These are phyloP conservation scores for Fusarium beomiforme DNA, from an alignment of 2,329 filamentous ascomycete species.

Conservation along the genomic window DNA sequence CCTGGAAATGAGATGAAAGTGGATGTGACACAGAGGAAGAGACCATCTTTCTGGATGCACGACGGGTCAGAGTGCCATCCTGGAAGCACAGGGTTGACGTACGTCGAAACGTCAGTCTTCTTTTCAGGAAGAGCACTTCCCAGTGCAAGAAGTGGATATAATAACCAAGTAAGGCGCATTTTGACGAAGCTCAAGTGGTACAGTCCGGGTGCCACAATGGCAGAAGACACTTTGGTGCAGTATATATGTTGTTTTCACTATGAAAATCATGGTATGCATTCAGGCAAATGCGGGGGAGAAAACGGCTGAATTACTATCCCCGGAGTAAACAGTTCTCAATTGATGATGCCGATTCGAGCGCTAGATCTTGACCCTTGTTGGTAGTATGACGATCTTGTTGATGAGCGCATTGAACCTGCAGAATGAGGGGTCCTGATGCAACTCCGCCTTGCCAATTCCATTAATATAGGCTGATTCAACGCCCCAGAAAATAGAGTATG, in stretches of 20 bases:
- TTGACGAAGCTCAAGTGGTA: neutral
- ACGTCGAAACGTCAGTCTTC: neutral
- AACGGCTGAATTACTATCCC: neutral
- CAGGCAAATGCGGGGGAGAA: constrained; percentile 8
- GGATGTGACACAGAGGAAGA: constrained; percentile 62
- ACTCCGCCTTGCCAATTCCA: neutral
- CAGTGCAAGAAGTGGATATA: neutral
- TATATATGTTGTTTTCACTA: neutral
- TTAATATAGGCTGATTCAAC: constrained; percentile 11
- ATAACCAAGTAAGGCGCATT: constrained; percentile 2
- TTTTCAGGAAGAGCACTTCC: neutral
- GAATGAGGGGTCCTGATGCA: constrained; percentile 1
- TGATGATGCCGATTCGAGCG: constrained; percentile 12
- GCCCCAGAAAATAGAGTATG: neutral
- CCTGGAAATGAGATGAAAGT: constrained; percentile 64
- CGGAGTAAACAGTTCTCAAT: neutral
- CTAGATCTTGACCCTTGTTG: neutral
- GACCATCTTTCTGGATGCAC: constrained; percentile 56
- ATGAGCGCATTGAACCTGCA: neutral
- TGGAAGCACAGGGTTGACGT: constrained; percentile 57
- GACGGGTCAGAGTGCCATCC: constrained; percentile 62
- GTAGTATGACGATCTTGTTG: constrained; percentile 6
- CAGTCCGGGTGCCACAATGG: neutral
- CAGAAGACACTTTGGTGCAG: too few species aligned
- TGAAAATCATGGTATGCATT: neutral